phyloP scores from a whole-genome alignment of 306 rosid genomes.

The Castanea mollissima region DNA sequence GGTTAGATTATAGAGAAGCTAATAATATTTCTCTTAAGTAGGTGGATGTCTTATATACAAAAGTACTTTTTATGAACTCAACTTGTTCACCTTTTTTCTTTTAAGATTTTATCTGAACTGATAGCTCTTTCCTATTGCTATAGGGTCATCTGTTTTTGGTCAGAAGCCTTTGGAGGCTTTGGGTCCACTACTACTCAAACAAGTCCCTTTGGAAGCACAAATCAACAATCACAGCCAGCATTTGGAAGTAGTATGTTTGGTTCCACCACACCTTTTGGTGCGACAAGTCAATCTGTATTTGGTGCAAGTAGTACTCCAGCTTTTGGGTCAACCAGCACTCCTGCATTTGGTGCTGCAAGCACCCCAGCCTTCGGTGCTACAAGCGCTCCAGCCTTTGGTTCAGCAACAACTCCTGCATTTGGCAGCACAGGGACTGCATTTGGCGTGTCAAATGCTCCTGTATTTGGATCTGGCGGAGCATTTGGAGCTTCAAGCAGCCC shows the following conservation, averaged over 20 bases:
- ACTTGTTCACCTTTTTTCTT: neutral
- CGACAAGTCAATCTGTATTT: conserved; percentile 57
- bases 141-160: conserved; percentile 60
- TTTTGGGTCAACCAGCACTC: too few relatives aligned
- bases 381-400: conserved; percentile 56
- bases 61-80: neutral
- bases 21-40: neutral
- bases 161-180: conserved; percentile 95
- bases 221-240: conserved; percentile 81
- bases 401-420: conserved; percentile 64
- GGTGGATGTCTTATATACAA: neutral
- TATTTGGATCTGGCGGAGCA: conserved; percentile 69
- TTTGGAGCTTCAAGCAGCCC: conserved; percentile 72
- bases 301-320: conserved; percentile 23
- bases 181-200: conserved; percentile 73
- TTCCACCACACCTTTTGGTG: conserved; percentile 81
- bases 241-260: conserved; percentile 88
- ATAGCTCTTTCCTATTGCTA: neutral
- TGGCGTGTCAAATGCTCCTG: conserved; percentile 56
- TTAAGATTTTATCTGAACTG: conserved; percentile 10
- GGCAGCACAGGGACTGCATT: conserved; percentile 70
- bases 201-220: conserved; percentile 73
- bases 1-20: neutral
- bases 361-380: conserved; percentile 31
- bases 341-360: too few relatives aligned